Evolutionary conservation across 257 asterid species (phyloP), one percentile per base, ranked within the genome.

Genomic region (Nicotiana tomentosiformis): DNA sequence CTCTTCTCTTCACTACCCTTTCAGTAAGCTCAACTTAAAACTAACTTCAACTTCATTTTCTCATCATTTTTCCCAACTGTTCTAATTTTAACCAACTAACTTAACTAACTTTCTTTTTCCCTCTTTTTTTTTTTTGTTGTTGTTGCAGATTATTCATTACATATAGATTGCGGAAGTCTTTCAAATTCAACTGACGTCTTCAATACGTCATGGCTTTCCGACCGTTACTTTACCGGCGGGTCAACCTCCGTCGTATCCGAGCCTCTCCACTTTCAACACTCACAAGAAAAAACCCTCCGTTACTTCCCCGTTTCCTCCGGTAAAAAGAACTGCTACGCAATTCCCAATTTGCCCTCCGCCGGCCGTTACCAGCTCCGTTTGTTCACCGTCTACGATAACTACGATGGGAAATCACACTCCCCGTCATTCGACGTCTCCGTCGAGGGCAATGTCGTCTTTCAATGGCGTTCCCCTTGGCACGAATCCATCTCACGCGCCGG

Each of bases 361-460:
- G 89, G 87, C 2, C 64, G 82, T 2, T 94, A 88, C 89, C 80
- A 86, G 62, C 90, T 96, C 81, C 95, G 99, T 58, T 87, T 93
- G 0, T 96, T 96, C 88, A 93, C 87, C n/a, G 97, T 92, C 5
- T 96, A 96, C 84, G 98, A 96, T 79, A 96, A 96, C 80, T 96
- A 83, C 89, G 91, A 93, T 78, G 99, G 99, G 7, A 90, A 90
- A 70, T 83, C 92, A 1, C 97, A 93, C 74, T 84, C 97, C 17
- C 98, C 99, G 0, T 96, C 99, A 4, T 96, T 96, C 82, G 99
- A 96, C 83, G 97, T 92, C 10, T 94, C 99, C 53, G 91, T 96
- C 10, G 93, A 88, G 86, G 98, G 97, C 49, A 96, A 97, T 49
- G n/a, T 94, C 18, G 98, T 94, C 68, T 94, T 91, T 56, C 92